Evolutionary conservation across 2,329 filamentous ascomycete species (phyloP), one percentile per base, ranked within the genome.

Genomic region (Ceratocystis colombiana): DNA sequence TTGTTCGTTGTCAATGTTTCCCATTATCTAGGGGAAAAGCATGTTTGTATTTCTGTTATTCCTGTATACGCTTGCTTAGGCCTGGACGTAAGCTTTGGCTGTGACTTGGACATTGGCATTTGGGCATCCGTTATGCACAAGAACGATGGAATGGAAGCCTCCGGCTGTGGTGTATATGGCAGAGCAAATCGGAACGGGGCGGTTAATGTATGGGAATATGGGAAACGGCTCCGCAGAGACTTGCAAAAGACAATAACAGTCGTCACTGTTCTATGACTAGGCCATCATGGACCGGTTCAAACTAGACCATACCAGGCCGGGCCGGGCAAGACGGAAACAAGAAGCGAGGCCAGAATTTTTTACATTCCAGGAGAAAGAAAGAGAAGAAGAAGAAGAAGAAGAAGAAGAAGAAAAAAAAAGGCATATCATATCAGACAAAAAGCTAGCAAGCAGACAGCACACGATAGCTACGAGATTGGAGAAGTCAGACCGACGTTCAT

Each of bases 391-490:
- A 33, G 10, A 37, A 30, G 22, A 37, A 15, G 5, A 33, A n/a
- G n/a, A n/a, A n/a, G n/a, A n/a, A n/a, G n/a, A n/a, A 28, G 20
- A 57, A 10, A n/a, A 28, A 33, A 2, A 30, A 30, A 59, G 55
- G 48, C 66, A 68, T 57, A 68, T 55, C 66, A 66, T 62, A 65
- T 44, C 66, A 68, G 66, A 61, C 55, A 59, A 59, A 59, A 59
- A 59, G 55, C 55, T 33, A 33, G 30, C 61, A 64, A 68, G 64
- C 64, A 68, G 57, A 68, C 41, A 64, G 25, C 62, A 64, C 44
- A 64, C 48, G 64, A 66, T 68, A 68, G 66, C 66, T 68, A 68
- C 46, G 64, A 61, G 66, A 66, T 66, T 41, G 33, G 65, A 66
- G 61, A 41, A 68, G 64, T 66, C 66, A 65, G 59, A 41, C 65